A percentile compares a stretch with the other conserved stretches of the same genome.
These are phyloP conservation scores for Fusarium tricinctum DNA, from an alignment of 2,329 filamentous ascomycete species.

Conservation along the genomic window DNA sequence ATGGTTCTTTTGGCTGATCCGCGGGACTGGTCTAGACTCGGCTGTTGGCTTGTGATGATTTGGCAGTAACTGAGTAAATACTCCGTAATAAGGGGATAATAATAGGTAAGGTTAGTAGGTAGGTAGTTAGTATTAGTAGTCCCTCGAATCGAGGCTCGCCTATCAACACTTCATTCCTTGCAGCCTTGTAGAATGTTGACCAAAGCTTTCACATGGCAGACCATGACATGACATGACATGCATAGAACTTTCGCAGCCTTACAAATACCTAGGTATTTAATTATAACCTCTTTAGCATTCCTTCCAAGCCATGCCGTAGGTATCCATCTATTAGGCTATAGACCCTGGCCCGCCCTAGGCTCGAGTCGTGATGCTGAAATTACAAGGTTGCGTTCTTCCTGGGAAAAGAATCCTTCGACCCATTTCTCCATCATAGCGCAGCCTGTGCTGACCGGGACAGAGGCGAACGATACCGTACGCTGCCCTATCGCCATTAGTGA, in stretches of 20 bases:
- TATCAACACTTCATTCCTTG: no score
- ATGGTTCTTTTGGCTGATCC: background rate
- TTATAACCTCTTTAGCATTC: background rate
- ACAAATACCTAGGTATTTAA: background rate
- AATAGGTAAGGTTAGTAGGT: no score
- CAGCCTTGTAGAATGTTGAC: background rate
- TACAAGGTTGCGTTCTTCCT: slow-evolving; percentile 14
- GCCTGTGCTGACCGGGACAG: background rate
- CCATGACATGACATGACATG: no score
- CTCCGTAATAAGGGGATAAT: background rate
- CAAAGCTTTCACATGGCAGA: no score
- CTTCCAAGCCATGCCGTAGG: background rate
- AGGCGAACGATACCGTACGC: background rate
- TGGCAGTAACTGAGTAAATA: background rate
- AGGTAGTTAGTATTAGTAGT: no score
- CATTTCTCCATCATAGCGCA: slow-evolving; percentile 1
- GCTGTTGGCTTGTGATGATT: slow-evolving; percentile 6
- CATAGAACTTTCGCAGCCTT: background rate
- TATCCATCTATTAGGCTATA: slow-evolving; percentile 39
- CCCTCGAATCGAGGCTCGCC: background rate
- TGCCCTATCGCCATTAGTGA: slow-evolving; percentile 25
- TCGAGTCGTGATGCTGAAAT: slow-evolving; percentile 29
- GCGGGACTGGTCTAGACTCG: slow-evolving; percentile 35
- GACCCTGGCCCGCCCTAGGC: slow-evolving; percentile 13
- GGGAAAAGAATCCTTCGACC: slow-evolving; percentile 33